These are phyloP conservation scores for Coniochaeta hoffmannii DNA, from an alignment of 2,329 filamentous ascomycete species.

Conservation along the genomic window DNA sequence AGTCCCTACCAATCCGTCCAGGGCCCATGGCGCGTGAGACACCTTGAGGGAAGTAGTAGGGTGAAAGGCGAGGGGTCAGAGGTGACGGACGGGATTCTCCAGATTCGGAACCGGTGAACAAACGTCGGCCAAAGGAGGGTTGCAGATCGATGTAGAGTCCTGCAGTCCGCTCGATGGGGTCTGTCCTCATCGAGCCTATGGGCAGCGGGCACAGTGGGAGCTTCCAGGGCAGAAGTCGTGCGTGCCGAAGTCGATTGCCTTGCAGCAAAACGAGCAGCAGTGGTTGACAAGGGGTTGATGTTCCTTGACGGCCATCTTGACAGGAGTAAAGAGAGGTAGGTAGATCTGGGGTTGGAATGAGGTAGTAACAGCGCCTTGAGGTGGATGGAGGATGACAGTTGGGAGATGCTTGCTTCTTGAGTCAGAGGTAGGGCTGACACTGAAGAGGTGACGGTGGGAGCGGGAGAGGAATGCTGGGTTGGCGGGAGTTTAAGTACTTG, in stretches of 20 bases:
- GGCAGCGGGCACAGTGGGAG: conserved; percentile 35
- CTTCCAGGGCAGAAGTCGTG: conserved; percentile 40
- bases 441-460: not conserved
- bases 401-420: not conserved
- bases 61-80: not conserved
- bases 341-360: not conserved
- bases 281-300: conserved; percentile 36
- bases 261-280: conserved; percentile 47
- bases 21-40: not conserved
- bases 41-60: not conserved
- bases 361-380: not conserved
- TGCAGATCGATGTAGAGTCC: conserved; percentile 14
- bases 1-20: not conserved
- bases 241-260: conserved; percentile 39
- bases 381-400: not conserved
- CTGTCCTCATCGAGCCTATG: conserved; percentile 13
- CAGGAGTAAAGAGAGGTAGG: not conserved
- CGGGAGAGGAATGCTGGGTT: not conserved
- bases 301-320: conserved; percentile 28
- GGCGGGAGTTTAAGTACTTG: not conserved
- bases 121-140: conserved; percentile 2
- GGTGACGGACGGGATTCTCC: not conserved
- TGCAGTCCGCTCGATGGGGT: conserved; percentile 20
- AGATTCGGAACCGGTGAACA: conserved; percentile 11
- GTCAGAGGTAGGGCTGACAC: not conserved